Base-by-base conservation (phyloP, 495 filamentous ascomycete species). In the Podospora pseudoanserina region DNA sequence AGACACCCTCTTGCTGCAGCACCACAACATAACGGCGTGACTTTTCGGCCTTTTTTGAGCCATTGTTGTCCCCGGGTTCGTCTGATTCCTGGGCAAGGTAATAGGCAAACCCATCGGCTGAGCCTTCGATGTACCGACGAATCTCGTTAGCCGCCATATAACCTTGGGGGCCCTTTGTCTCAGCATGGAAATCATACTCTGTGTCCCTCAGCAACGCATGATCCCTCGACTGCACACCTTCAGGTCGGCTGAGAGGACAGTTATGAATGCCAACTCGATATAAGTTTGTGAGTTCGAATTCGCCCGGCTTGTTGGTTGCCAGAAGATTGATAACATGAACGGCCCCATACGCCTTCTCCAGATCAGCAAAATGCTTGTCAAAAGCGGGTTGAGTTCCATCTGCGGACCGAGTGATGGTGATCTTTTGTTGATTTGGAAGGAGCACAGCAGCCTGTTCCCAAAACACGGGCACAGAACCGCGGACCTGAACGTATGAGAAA, bases 361-460 rank as follows among this genome's bases (percentile, higher is more conserved):
- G 83, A 4, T 86, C 82, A 60, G 92, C 90, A 72, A 99, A 94
- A 75, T 99, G 95, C 74, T 92, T 94, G 78, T 97, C 89, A 72
- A 99, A 99, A 19, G 95, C 94, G 67, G 94, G 93, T 71, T 96
- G 92, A 1, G 93, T 96, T 28, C 94, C 96, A 77, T 98, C 93
- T 18, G 86, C 83, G 20, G 93, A 97, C 49, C 95, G 86, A 26
- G 94, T 96, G 58, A 97, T 86, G 65, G 91, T 88, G 53, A 98
- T 96, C 73, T 97, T 98, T 73, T 98, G 96, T 74, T 98, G 94
- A 13, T 90, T 91, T 2, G 95, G 96, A 56, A 98, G 80, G 28
- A 98, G 85, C 15, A 92, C 93, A 3, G 93, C 85, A 58, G 89
- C 85, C 76, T 98, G 96, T 77, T 99, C 95, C 95, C 95, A 99